These are phyloP conservation scores for Phytopythium cucurbitacearum DNA, from an alignment of 352 stramenopile species.

Conservation along the genomic window DNA sequence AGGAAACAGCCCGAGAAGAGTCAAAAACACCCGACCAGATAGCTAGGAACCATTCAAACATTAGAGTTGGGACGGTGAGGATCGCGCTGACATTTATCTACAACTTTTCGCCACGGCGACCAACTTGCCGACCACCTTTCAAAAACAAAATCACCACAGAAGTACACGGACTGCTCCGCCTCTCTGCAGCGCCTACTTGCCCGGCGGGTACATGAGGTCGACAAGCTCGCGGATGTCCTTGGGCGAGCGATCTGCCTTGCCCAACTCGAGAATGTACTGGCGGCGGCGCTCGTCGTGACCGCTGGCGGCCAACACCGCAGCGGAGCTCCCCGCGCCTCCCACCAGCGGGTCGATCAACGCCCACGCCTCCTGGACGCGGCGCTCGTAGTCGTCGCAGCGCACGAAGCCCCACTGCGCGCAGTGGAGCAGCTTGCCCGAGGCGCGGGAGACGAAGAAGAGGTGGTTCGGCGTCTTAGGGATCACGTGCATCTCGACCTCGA, in stretches of 20 bases:
- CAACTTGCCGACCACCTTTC: background rate
- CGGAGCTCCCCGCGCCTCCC: background rate
- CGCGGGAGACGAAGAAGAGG: constrained; percentile 8
- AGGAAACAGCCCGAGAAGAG: no score
- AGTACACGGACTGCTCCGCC: background rate
- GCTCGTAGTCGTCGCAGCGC: constrained; percentile 5
- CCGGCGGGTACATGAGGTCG: constrained; percentile 4
- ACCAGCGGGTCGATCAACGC: background rate
- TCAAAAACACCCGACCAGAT: no score
- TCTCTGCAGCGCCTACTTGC: background rate
- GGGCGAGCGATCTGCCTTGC: constrained; percentile 2
- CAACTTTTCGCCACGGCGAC: no score
- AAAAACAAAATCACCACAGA: background rate
- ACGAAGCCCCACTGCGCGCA: constrained; percentile 4
- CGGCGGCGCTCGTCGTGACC: constrained; percentile 3
- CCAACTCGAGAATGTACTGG: constrained; percentile 6
- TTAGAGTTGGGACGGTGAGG: no score
- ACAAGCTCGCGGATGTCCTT: constrained; percentile 4
- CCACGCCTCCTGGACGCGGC: constrained; percentile 1
- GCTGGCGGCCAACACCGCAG: no score
- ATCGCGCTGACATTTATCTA: no score
- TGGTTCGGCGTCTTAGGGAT: constrained; percentile 9
- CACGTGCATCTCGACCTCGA: constrained; percentile 9
- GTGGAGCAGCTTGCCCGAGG: constrained; percentile 3
- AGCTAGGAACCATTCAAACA: no score